A percentile compares a stretch with the other conserved stretches of the same genome.
Conservation (phyloP, 1,284 basidiomycete genomes). For the Polyporus tsugae region DNA sequence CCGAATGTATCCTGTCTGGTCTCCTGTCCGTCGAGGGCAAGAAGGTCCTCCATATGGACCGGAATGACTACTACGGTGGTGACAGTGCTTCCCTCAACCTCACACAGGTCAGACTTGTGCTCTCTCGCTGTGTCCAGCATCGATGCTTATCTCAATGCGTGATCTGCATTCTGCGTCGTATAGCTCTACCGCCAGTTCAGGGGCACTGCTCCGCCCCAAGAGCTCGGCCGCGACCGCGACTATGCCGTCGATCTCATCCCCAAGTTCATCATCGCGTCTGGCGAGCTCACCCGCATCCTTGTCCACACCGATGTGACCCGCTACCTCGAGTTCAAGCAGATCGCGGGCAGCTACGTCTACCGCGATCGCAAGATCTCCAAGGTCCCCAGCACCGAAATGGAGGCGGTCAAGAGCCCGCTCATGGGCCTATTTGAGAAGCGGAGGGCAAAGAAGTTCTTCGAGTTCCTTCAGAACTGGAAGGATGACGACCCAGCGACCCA, state of each 20-base stretch:
- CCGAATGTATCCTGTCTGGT: conserved; percentile 98
- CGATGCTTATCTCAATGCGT: conserved; percentile 21
- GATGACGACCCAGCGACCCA: conserved; percentile 95
- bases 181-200: conserved; percentile 98
- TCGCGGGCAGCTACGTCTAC: conserved; percentile 98
- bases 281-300: conserved; percentile 97
- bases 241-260: conserved; percentile 96
- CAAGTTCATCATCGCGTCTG: conserved; percentile 98
- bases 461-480: conserved; percentile 96
- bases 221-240: conserved; percentile 93
- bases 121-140: conserved; percentile 18
- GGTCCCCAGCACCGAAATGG: conserved; percentile 97
- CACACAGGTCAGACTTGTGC: conserved; percentile 76
- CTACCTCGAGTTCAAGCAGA: conserved; percentile 99
- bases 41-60: conserved; percentile 99
- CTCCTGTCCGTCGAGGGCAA: conserved; percentile 98
- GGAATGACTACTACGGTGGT: conserved; percentile 99
- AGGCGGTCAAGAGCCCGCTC: conserved; percentile 93
- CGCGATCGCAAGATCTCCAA: conserved; percentile 98
- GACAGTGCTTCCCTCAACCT: conserved; percentile 98
- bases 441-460: conserved; percentile 98
- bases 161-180: conserved; percentile 43
- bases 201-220: conserved; percentile 72
- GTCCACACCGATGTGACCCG: conserved; percentile 99
- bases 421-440: conserved; percentile 99